Conservation (phyloP, 179 eudicot genomes). For the Gypsophila paniculata region DNA sequence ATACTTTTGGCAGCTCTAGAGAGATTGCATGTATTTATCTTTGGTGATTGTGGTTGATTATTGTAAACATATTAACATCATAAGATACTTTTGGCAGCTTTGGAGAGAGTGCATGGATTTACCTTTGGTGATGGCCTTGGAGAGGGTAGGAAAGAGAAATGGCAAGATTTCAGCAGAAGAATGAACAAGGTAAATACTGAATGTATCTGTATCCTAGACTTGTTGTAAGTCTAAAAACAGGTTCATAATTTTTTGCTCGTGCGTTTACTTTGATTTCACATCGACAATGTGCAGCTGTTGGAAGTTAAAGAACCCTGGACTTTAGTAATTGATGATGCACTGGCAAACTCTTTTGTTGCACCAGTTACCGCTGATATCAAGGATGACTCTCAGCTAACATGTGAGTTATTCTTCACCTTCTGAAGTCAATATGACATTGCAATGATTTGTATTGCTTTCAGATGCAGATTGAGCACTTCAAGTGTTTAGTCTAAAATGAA, state of each 20-base stretch:
- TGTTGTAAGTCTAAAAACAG: not conserved
- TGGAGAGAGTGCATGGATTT: constrained; percentile 89
- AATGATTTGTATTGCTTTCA: not conserved
- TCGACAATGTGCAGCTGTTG: constrained; percentile 53
- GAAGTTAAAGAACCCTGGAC: constrained; percentile 83
- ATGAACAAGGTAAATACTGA: constrained; percentile 52
- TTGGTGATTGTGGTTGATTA: constrained; percentile 48
- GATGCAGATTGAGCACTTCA: not conserved
- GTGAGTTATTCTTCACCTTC: constrained; percentile 43
- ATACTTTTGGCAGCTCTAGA: constrained; percentile 58
- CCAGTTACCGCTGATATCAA: constrained; percentile 74
- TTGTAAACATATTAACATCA: not conserved
- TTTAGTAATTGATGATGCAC: constrained; percentile 75
- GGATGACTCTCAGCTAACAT: constrained; percentile 62
- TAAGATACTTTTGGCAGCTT: constrained; percentile 44
- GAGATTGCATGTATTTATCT: constrained; percentile 86
- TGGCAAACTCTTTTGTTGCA: constrained; percentile 84
- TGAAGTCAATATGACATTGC: not conserved
- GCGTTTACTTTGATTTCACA: constrained; percentile 13
- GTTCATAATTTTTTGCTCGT: not conserved
- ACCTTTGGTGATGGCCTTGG: constrained; percentile 93
- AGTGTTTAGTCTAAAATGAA: too few relatives aligned
- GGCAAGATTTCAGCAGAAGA: constrained; percentile 69
- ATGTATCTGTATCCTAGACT: not conserved
- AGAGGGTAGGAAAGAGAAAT: constrained; percentile 58